Percentiles rank a stretch among this genome's conserved stretches.
Evolutionary conservation across 768 basidiomycete genomes (phyloP).

Genomic region (Leccinum longicurvipes): DNA sequence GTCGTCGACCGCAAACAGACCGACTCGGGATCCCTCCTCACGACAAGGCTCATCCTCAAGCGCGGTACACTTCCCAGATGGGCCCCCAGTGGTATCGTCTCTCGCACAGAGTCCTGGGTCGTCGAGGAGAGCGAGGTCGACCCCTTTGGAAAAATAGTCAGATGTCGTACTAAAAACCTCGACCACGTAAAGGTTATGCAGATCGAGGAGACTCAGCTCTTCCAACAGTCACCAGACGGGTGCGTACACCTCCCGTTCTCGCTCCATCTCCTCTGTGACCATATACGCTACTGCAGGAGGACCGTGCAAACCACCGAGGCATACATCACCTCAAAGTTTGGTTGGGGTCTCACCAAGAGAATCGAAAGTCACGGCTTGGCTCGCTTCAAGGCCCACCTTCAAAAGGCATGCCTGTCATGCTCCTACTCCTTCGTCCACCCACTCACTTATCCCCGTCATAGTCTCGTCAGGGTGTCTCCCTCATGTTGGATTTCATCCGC

Average conservation of each 20-base stretch:
- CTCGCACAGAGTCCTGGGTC: conserved; percentile 89
- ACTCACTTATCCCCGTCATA: conserved; percentile 27
- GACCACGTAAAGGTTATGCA: conserved; percentile 95
- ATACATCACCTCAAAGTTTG: conserved; percentile 81
- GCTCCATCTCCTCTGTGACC: not conserved
- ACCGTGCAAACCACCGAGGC: conserved; percentile 86
- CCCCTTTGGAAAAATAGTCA: conserved; percentile 70
- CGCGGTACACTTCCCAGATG: conserved; percentile 87
- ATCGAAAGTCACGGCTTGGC: conserved; percentile 85
- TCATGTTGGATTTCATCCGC: conserved; percentile 75
- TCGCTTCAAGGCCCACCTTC: conserved; percentile 83
- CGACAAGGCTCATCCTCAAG: conserved; percentile 91
- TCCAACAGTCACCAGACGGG: conserved; percentile 71
- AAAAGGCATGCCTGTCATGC: conserved; percentile 55
- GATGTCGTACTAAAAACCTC: conserved; percentile 82
- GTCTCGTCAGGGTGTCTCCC: conserved; percentile 86
- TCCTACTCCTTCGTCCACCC: not conserved
- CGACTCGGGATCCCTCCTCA: conserved; percentile 69
- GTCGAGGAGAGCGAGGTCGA: conserved; percentile 95
- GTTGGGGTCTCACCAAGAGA: conserved; percentile 83
- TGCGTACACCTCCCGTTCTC: conserved; percentile 34
- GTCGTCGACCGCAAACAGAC: conserved; percentile 83
- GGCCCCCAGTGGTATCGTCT: conserved; percentile 81
- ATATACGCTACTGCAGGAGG: conserved; percentile 43
- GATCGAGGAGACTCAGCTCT: conserved; percentile 76